Base-by-base conservation (phyloP, 495 filamentous ascomycete species). In the Trichocladium uniseriatum region DNA sequence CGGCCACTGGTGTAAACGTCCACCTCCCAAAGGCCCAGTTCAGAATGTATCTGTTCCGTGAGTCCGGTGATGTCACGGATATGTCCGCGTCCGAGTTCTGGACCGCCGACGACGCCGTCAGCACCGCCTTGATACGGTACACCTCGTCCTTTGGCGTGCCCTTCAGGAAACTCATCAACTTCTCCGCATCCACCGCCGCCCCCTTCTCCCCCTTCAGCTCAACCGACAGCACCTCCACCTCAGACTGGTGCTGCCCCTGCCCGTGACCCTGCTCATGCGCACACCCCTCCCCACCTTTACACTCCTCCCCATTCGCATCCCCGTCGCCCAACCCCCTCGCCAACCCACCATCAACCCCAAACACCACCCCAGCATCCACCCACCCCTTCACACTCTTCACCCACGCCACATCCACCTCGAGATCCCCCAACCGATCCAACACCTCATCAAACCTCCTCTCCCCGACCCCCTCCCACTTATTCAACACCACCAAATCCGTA, bases 11-110 rank as follows among this genome's bases (percentile, higher is more conserved):
- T 6, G 89, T 91, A 58, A 86, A 91, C 2, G 79, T 95, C 92
- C 92, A 96, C 15, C 92, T 76, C 6, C 89, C 90, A 67, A 98
- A 98, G 0, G 92, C 94, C 92, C 92, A 97, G 62, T 98, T 98
- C 38, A 98, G 74, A 39, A 96, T 94, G 61, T 89, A 94, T 51
- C 79, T 56, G 3, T 47, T 58, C 18, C 51, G 54, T 19, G 27
- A 42, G 28, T 45, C 34, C 10, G 49, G 29, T 14, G 35, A 53
- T 38, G 36, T 19, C 22, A 50, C 24, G 10, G 27, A 40, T 2
- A 53, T 52, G 8, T 78, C 75, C 36, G 76, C 78, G 43, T 81
- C 76, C 15, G 81, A 86, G 34, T 79, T 79, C 19, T 62, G 65
- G 0, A 89, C 80, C 1, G 75, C 63, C 0, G 63, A 63, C 6